These are phyloP conservation scores for Coemansia sp. DNA, from an alignment of 192 early-diverging fungal genomes.

Conservation along the genomic window DNA sequence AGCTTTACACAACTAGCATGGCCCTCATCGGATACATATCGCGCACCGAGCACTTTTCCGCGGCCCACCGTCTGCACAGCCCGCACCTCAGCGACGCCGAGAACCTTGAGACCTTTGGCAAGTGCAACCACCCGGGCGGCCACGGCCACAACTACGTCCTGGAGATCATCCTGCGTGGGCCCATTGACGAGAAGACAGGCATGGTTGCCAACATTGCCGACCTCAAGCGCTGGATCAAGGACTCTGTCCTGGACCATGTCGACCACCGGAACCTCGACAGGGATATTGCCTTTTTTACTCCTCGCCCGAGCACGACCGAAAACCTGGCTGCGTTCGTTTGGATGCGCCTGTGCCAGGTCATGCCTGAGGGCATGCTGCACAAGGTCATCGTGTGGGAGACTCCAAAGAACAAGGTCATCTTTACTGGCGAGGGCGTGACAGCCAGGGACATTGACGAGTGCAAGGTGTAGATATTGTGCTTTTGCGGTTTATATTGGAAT, in stretches of 20 bases:
- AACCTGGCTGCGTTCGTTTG: slow-evolving; percentile 87
- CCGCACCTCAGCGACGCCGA: slow-evolving; percentile 67
- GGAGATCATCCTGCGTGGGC: slow-evolving; percentile 39
- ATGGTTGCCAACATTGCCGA: slow-evolving; percentile 86
- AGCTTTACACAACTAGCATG: slow-evolving; percentile 1
- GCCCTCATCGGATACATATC: slow-evolving; percentile 63
- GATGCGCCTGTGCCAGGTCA: slow-evolving; percentile 46
- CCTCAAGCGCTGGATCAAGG: slow-evolving; percentile 74
- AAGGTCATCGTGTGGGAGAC: slow-evolving; percentile 46
- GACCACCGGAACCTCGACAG: slow-evolving; percentile 88
- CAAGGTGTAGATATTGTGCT: slow-evolving; percentile 6
- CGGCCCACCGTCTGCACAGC: slow-evolving; percentile 86
- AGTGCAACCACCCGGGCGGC: slow-evolving; percentile 80
- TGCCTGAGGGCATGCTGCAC: slow-evolving; percentile 36
- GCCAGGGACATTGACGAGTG: slow-evolving; percentile 24
- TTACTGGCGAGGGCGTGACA: slow-evolving; percentile 42
- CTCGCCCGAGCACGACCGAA: slow-evolving; percentile 74
- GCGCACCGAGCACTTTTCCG: slow-evolving; percentile 77
- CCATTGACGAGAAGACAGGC: slow-evolving; percentile 70
- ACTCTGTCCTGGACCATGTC: slow-evolving; percentile 68
- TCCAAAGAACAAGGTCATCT: slow-evolving; percentile 44
- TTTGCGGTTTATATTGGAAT: neutral
- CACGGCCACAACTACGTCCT: slow-evolving; percentile 91
- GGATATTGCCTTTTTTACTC: slow-evolving; percentile 75
- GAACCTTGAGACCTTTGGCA: slow-evolving; percentile 75